Evolutionary conservation across 2,329 filamentous ascomycete genomes (phyloP), one percentile per base, ranked within the genome.

Genomic region (Sclerotinia borealis): DNA sequence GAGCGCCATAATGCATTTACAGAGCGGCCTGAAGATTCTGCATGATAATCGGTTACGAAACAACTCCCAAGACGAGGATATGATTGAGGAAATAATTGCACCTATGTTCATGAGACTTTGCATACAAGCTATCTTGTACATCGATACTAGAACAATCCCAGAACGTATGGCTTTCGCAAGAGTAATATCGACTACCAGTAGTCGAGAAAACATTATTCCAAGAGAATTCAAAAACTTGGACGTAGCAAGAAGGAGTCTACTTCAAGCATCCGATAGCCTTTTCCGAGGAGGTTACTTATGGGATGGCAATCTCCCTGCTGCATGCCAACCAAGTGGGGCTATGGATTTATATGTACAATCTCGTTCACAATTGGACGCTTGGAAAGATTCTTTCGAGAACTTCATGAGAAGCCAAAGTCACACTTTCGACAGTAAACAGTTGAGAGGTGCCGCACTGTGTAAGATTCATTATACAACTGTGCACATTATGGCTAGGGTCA

Each of bases 1-100:
- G 17, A 69, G 68, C 8, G 72, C 72, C 7, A 68, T 72, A 60
- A 58, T 71, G n/a, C 72, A 74, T 67, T 58, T 74, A 29, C 63
- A 70, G 25, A 70, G 66, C 60, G 72, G 72, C 1, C 49, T 74
- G 8, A 68, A 69, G 55, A 73, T 74, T 22, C 58, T 73, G 2
- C 58, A 63, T 17, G 67, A 70, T 54, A 37, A 65, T 64, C 63
- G 39, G 47, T 25, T 22, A 56, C 37, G 50, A 64, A 51, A 43
- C 25, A 59, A 41, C 41, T 59, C 45, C 3, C 13, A 29, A 31
- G 65, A 69, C 3, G 61, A 63, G 31, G 55, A 69, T 59, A 37
- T 71, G 7, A 68, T 72, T 27, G 66, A 69, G 39, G 66, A 67
- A 15, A 39, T 67, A 7, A 70, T 73, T 29, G 62, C 63, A 3